phyloP scores from a whole-genome alignment of 805 yeast species.

The Candida pseudoglaebosa region DNA sequence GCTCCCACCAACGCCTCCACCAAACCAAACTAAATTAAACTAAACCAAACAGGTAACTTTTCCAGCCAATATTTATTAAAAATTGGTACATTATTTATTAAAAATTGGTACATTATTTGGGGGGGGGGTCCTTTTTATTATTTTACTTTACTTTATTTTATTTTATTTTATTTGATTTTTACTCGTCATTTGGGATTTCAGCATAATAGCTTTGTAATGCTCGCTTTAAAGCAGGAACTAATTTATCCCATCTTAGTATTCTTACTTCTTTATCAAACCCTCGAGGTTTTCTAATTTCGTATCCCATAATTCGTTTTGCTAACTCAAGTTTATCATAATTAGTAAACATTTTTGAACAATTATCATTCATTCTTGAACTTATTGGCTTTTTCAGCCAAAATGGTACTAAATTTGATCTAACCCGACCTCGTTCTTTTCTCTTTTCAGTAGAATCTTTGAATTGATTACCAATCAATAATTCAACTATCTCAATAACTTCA shows the following conservation, averaged over 20 bases:
- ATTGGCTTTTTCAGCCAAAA: slow-evolving; percentile 64
- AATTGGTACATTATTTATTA: too few species aligned
- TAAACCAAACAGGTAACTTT: too few species aligned
- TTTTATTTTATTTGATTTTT: not conserved
- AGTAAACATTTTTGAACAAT: slow-evolving; percentile 11
- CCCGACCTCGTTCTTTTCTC: slow-evolving; percentile 62
- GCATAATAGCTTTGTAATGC: slow-evolving; percentile 65
- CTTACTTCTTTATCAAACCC: slow-evolving; percentile 68
- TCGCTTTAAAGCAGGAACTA: slow-evolving; percentile 56
- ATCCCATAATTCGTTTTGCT: slow-evolving; percentile 63
- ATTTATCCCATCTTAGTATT: slow-evolving; percentile 56
- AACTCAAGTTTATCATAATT: slow-evolving; percentile 45
- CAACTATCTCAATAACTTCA: slow-evolving; percentile 64
- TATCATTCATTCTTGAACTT: slow-evolving; percentile 39
- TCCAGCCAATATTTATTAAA: too few species aligned
- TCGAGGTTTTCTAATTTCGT: slow-evolving; percentile 58
- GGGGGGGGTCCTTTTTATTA: too few species aligned
- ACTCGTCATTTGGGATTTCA: slow-evolving; percentile 42
- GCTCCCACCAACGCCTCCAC: too few species aligned
- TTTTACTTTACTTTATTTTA: too few species aligned
- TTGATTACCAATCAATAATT: slow-evolving; percentile 52
- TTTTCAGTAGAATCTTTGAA: slow-evolving; percentile 45
- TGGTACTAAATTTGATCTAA: slow-evolving; percentile 62
- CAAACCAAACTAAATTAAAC: too few species aligned
- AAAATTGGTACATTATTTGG: too few species aligned